These are phyloP conservation scores for Xerocomus nothofagi DNA, from an alignment of 1,284 basidiomycete species.

Conservation along the genomic window DNA sequence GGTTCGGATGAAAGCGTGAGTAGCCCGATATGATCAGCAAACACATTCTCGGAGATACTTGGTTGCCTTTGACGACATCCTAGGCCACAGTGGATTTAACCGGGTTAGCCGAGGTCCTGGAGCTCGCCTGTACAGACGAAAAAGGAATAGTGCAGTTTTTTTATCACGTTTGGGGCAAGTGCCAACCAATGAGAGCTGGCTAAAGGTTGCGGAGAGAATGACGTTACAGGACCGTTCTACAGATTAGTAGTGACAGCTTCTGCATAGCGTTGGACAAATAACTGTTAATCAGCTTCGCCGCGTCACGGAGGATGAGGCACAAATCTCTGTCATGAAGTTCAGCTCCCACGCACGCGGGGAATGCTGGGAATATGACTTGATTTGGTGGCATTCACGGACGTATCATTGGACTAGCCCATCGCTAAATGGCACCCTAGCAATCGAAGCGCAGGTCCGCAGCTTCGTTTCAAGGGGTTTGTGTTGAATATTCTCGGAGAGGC, in stretches of 20 bases:
- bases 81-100: too few relatives aligned
- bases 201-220: too few relatives aligned
- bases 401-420: background rate
- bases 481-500: conserved; percentile 1
- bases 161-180: too few relatives aligned
- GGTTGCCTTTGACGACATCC: background rate
- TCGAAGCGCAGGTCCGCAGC: background rate
- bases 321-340: background rate
- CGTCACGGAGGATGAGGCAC: background rate
- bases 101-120: too few relatives aligned
- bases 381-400: background rate
- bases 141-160: too few relatives aligned
- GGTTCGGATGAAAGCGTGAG: background rate
- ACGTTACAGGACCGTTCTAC: too few relatives aligned
- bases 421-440: background rate
- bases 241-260: background rate
- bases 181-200: too few relatives aligned
- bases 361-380: background rate
- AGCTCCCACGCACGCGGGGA: background rate
- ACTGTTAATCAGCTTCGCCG: background rate
- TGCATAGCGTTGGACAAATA: background rate
- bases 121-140: too few relatives aligned
- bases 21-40: background rate
- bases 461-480: too few relatives aligned
- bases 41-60: background rate